Percentiles rank a stretch among this genome's conserved stretches.
These are phyloP conservation scores for Prunella vulgaris DNA, from an alignment of 257 asterid genomes.

Conservation along the genomic window DNA sequence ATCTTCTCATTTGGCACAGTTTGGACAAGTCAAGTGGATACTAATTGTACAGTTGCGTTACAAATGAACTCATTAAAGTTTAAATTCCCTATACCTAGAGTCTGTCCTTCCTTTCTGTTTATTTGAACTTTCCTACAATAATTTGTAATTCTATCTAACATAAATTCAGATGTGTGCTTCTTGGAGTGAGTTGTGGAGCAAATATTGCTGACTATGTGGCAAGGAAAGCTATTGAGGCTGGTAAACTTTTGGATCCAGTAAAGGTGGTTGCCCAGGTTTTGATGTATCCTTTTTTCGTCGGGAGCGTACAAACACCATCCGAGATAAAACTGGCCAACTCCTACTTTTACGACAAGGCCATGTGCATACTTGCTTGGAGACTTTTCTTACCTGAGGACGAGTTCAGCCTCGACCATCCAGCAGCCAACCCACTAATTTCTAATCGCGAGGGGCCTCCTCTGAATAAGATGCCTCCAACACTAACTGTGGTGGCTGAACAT, in stretches of 20 bases:
- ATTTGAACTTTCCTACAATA: slow-evolving; percentile 3
- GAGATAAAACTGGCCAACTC: slow-evolving; percentile 83
- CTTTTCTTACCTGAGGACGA: slow-evolving; percentile 66
- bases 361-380: slow-evolving; percentile 81
- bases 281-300: slow-evolving; percentile 90
- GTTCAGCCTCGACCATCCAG: slow-evolving; percentile 79
- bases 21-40: neutral
- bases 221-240: slow-evolving; percentile 74
- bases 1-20: no score
- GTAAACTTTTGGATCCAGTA: slow-evolving; percentile 75
- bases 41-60: neutral
- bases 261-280: slow-evolving; percentile 90
- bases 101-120: neutral
- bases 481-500: slow-evolving; percentile 82
- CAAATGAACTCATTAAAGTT: neutral
- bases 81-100: neutral
- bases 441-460: slow-evolving; percentile 60
- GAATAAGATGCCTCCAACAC: slow-evolving; percentile 84
- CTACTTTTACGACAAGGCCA: slow-evolving; percentile 81
- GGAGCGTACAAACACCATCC: slow-evolving; percentile 76
- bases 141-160: neutral
- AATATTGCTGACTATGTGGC: slow-evolving; percentile 75
- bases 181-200: slow-evolving; percentile 92
- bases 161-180: slow-evolving; percentile 73
- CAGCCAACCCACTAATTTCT: slow-evolving; percentile 69